A percentile compares a stretch with the other conserved stretches of the same genome.
phyloP scores from a whole-genome alignment of 441 rosid species.

The Jatropha multifida region DNA sequence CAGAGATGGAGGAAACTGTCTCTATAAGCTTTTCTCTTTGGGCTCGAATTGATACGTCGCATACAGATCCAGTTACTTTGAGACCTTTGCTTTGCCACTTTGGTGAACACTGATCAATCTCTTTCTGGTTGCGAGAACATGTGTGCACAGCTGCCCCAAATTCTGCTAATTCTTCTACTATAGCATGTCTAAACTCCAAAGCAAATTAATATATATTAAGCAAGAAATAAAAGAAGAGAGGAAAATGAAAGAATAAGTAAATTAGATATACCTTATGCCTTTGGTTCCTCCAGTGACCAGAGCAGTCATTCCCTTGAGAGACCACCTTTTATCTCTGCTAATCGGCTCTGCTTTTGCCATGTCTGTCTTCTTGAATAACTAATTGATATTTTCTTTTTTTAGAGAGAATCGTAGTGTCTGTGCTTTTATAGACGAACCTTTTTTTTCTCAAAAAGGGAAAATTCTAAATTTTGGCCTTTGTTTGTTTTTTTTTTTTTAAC shows the following conservation, averaged over 20 bases:
- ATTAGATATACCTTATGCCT: slow-evolving; percentile 37
- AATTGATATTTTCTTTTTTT: too few species aligned
- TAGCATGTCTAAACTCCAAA: slow-evolving; percentile 17
- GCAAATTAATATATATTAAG: too few species aligned
- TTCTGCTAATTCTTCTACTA: slow-evolving; percentile 30
- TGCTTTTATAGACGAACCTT: too few species aligned
- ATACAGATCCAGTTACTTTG: slow-evolving; percentile 23
- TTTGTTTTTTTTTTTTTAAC: too few species aligned
- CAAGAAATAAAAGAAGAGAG: not conserved
- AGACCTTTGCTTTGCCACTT: slow-evolving; percentile 29
- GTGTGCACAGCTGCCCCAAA: slow-evolving; percentile 30
- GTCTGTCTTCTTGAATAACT: too few species aligned
- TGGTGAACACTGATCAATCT: slow-evolving; percentile 12
- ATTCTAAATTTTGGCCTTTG: too few species aligned
- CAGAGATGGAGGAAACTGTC: slow-evolving; percentile 11
- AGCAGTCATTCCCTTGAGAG: slow-evolving; percentile 38
- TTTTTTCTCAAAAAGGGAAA: too few species aligned
- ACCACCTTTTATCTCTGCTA: slow-evolving; percentile 21
- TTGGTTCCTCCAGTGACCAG: slow-evolving; percentile 43
- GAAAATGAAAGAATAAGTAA: not conserved
- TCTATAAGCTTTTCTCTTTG: slow-evolving; percentile 25
- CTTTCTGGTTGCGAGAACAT: slow-evolving; percentile 29
- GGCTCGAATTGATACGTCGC: slow-evolving; percentile 3
- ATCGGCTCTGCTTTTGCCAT: not conserved
- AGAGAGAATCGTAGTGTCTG: too few species aligned